Conservation (phyloP, 108 stramenopile genomes). For the Hondaea fermentalgiana region DNA sequence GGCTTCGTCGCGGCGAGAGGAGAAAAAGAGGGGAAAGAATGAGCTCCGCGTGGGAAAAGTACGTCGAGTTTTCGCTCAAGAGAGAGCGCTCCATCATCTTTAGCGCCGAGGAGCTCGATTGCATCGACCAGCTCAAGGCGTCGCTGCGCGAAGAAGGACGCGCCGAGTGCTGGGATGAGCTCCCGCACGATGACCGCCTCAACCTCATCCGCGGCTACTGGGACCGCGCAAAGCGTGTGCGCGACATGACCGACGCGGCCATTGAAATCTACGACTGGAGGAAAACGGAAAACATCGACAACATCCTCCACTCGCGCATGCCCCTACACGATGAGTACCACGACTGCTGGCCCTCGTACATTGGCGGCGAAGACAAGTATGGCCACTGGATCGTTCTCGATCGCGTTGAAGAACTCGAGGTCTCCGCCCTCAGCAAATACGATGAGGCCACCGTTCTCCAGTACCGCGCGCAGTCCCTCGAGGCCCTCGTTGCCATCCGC, state of each 20-base stretch:
- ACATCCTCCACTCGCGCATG: background rate
- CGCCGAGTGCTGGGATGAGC: background rate
- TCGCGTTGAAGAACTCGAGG: background rate
- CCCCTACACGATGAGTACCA: background rate
- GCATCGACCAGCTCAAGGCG: background rate
- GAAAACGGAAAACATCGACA: background rate
- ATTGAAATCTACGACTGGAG: background rate
- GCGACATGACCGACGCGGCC: background rate
- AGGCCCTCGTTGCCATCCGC: background rate
- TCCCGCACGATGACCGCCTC: background rate
- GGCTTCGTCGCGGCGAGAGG: too few species aligned
- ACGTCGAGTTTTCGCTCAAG: background rate
- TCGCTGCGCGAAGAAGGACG: background rate
- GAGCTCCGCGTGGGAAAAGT: slow-evolving; percentile 13
- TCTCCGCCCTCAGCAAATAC: background rate
- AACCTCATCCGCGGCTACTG: background rate
- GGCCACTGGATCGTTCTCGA: slow-evolving; percentile 16
- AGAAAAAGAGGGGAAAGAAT: background rate
- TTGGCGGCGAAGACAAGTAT: slow-evolving; percentile 11
- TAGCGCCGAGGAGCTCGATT: background rate
- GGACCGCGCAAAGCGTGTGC: background rate
- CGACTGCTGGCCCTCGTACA: background rate
- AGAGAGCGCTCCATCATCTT: background rate
- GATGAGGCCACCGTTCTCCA: background rate
- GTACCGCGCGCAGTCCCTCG: slow-evolving; percentile 15